Conservation (phyloP, 2,329 filamentous ascomycete species). For the Hymenoscyphus fructigenus region DNA sequence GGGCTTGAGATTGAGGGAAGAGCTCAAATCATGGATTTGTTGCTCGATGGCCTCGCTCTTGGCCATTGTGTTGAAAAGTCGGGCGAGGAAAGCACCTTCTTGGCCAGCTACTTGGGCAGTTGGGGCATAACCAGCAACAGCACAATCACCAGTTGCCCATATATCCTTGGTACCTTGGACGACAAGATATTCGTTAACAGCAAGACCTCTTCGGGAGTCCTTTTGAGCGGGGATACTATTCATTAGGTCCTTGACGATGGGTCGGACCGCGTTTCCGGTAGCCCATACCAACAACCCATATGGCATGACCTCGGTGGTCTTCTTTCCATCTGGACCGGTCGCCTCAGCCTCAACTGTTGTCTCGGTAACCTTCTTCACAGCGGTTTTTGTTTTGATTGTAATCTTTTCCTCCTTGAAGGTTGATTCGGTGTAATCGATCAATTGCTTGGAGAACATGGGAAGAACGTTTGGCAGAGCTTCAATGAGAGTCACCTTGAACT, state of each 20-base stretch:
- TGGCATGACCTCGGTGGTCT: conserved; percentile 77
- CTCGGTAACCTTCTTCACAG: conserved; percentile 96
- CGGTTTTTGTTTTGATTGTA: conserved; percentile 95
- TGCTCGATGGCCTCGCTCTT: conserved; percentile 82
- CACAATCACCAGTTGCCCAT: conserved; percentile 97
- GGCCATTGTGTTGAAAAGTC: conserved; percentile 98
- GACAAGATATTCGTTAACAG: conserved; percentile 97
- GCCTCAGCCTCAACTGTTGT: conserved; percentile 90
- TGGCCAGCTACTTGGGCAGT: conserved; percentile 96
- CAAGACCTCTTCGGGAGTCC: conserved; percentile 89
- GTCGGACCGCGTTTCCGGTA: conserved; percentile 91
- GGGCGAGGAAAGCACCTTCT: conserved; percentile 91
- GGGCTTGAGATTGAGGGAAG: conserved; percentile 58
- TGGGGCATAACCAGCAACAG: conserved; percentile 94
- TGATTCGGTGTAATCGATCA: conserved; percentile 99
- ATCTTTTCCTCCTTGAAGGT: conserved; percentile 99
- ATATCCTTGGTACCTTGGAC: conserved; percentile 96
- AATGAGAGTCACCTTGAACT: conserved; percentile 96
- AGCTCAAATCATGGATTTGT: conserved; percentile 69
- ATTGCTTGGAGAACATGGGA: conserved; percentile 97
- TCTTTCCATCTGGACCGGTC: conserved; percentile 78
- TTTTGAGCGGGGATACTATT: conserved; percentile 89
- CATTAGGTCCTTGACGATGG: conserved; percentile 89
- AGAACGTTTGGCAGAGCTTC: conserved; percentile 96
- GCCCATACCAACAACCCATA: conserved; percentile 98